phyloP scores from a whole-genome alignment of 768 basidiomycete species.

The Zangia roseola region DNA sequence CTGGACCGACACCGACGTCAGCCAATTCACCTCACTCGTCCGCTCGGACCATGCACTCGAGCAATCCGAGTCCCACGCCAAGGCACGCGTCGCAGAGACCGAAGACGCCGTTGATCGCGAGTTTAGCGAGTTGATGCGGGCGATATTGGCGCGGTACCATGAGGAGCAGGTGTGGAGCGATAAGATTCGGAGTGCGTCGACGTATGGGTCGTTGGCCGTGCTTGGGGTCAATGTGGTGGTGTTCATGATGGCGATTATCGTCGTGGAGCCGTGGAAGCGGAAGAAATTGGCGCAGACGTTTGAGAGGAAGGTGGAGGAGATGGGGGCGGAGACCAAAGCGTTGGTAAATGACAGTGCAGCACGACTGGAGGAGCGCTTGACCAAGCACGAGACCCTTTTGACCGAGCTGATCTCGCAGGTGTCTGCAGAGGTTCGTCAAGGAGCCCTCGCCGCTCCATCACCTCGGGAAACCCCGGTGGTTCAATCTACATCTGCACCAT shows the following conservation, averaged over 20 bases:
- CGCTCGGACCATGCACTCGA: slow-evolving; percentile 87
- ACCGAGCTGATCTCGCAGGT: slow-evolving; percentile 25
- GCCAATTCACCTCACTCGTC: slow-evolving; percentile 85
- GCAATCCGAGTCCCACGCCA: slow-evolving; percentile 71
- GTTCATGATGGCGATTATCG: slow-evolving; percentile 83
- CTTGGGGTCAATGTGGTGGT: slow-evolving; percentile 87
- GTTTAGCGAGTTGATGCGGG: slow-evolving; percentile 84
- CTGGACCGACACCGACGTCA: slow-evolving; percentile 91
- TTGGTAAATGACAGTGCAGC: slow-evolving; percentile 49
- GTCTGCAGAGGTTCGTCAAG: slow-evolving; percentile 15
- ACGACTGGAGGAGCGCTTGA: slow-evolving; percentile 48
- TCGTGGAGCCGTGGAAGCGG: slow-evolving; percentile 98
- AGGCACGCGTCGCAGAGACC: slow-evolving; percentile 59
- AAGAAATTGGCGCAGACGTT: slow-evolving; percentile 83
- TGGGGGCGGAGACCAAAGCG: slow-evolving; percentile 39
- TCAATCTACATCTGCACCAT: not conserved
- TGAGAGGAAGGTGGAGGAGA: slow-evolving; percentile 74
- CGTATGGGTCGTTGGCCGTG: slow-evolving; percentile 86
- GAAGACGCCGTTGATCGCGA: slow-evolving; percentile 85
- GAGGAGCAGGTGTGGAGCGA: slow-evolving; percentile 99
- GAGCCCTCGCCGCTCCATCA: not conserved
- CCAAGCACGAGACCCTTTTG: slow-evolving; percentile 43
- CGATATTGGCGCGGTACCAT: slow-evolving; percentile 90
- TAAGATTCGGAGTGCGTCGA: slow-evolving; percentile 94
- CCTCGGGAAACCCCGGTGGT: not conserved